phyloP scores from a whole-genome alignment of 306 rosid genomes.

The Sesbania bispinosa region DNA sequence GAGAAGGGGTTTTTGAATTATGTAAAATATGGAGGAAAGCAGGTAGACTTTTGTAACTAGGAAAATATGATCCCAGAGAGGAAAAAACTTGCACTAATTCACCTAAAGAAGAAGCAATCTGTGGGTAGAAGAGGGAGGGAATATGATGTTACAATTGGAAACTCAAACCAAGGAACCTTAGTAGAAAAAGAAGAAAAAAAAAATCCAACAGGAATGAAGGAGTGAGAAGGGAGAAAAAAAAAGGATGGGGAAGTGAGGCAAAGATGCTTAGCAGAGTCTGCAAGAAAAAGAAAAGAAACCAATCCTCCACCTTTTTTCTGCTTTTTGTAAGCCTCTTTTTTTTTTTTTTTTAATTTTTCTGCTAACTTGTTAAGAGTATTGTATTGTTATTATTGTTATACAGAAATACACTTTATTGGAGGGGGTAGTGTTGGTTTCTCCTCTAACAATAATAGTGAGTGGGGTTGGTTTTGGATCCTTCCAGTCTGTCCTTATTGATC shows the following conservation, averaged over 20 bases:
- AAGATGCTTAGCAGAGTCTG: conserved; percentile 80
- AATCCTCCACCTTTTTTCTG: conserved; percentile 43
- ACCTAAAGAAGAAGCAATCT: conserved; percentile 40
- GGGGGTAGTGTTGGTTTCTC: conserved; percentile 36
- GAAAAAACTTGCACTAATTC: conserved; percentile 19
- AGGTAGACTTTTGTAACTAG: conserved; percentile 33
- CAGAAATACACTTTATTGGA: conserved; percentile 48
- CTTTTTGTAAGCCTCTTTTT: conserved; percentile 56
- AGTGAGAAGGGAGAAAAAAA: conserved; percentile 21
- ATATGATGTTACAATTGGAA: conserved; percentile 16
- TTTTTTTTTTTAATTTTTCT: neutral
- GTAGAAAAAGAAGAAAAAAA: neutral
- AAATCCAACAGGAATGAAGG: conserved; percentile 30
- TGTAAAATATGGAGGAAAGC: conserved; percentile 31
- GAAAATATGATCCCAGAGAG: conserved; percentile 29
- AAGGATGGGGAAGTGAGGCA: conserved; percentile 45
- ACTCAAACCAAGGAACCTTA: conserved; percentile 12
- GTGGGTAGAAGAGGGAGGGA: conserved; percentile 28
- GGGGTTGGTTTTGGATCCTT: conserved; percentile 78
- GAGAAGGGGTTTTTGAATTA: neutral
- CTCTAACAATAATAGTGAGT: conserved; percentile 59
- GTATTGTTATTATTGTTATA: too few species aligned
- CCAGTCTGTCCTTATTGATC: conserved; percentile 79
- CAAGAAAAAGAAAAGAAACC: conserved; percentile 50
- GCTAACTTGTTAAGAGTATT: conserved; percentile 34